Base-by-base conservation (phyloP, 306 rosid species). In the Pterocarpus macrocarpus region DNA sequence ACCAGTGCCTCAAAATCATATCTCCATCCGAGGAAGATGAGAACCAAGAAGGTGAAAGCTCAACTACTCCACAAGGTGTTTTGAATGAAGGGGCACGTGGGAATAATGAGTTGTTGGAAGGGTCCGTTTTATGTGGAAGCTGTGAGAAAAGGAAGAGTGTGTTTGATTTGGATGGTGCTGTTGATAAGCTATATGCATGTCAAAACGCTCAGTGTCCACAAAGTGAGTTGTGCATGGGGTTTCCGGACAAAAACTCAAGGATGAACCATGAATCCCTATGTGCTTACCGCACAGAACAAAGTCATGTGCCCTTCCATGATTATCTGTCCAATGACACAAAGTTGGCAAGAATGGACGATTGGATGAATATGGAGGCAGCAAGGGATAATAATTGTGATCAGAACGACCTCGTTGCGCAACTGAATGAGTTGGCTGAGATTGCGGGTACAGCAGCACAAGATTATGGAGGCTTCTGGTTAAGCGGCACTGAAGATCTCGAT, bases 321-420 rank as follows among this genome's bases (percentile, higher is more conserved):
- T 55, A 34, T 16, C 17, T 52, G 8, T 49, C 73, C 7, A 47
- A 38, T 49, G 81, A 87, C 16, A 52, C 59, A 17, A 82, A 63
- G 8, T 39, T 57, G 53, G 9, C 28, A 4, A 73, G 86, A 55
- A 35, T 76, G 43, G 83, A 77, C 34, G 92, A 89, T 28, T 85
- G 91, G 91, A 77, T 82, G 82, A 80, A 81, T 45, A 75, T 74
- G 86, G 90, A 84, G 82, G 13, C 83, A 8, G 63, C 57, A n/a
- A 75, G 55, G 74, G 84, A 68, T n/a, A 70, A 69, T 77, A 47
- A 76, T 71, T 44, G 71, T 59, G 49, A 59, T 64, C 43, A n/a
- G 71, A 58, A 47, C n/a, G 34, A 67, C 4, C 16, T 36, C 0
- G 64, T 50, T 39, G 34, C 45, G 10, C 32, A 57, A 56, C 71